Percentiles rank a stretch among this genome's conserved stretches.
phyloP scores from a whole-genome alignment of 257 asterid genomes.

The Solanum tarapatanum region DNA sequence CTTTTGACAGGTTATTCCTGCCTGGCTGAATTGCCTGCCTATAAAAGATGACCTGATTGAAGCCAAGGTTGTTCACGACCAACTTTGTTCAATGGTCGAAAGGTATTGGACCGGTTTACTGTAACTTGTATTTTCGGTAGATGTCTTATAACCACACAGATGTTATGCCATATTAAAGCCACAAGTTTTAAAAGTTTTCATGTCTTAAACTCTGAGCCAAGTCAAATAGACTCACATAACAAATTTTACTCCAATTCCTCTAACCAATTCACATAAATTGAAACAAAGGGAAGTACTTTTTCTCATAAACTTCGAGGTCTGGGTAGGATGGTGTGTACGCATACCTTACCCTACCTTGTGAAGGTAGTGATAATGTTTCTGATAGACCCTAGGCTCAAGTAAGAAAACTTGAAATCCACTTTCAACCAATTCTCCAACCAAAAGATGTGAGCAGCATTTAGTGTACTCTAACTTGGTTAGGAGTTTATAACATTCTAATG shows the following conservation, averaged over 20 bases:
- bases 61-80: constrained; percentile 92
- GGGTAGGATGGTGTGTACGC: neutral
- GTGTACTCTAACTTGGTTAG: neutral
- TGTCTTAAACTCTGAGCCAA: neutral
- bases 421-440: neutral
- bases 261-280: neutral
- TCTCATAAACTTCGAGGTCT: neutral
- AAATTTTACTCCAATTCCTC: neutral
- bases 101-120: constrained; percentile 26
- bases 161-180: neutral
- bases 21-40: constrained; percentile 93
- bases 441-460: neutral
- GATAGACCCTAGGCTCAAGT: neutral
- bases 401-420: neutral
- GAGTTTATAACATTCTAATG: neutral
- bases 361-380: neutral
- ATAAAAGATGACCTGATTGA: constrained; percentile 82
- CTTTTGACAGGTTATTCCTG: constrained; percentile 66
- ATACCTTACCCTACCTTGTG: neutral
- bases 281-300: neutral
- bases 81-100: constrained; percentile 93
- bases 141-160: neutral
- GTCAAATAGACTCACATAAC: neutral
- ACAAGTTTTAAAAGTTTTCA: neutral
- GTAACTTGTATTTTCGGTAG: neutral